Conservation (phyloP, 805 yeast species). For the Starmerella cellae region DNA sequence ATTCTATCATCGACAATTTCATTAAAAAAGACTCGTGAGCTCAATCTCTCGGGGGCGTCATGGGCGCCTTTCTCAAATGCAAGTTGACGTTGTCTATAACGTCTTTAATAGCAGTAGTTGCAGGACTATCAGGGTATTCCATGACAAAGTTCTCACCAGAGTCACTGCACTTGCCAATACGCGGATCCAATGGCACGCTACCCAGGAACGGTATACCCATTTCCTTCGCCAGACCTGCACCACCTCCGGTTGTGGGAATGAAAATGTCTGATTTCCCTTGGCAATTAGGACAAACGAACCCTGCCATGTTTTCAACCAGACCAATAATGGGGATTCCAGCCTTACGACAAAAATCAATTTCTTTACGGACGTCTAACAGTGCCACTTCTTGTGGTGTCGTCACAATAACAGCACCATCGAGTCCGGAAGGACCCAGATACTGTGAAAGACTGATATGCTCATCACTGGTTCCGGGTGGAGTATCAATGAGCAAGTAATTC, state of each 20-base stretch:
- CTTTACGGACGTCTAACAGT: slow-evolving; percentile 84
- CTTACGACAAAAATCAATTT: slow-evolving; percentile 84
- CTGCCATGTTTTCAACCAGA: slow-evolving; percentile 93
- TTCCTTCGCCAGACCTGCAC: slow-evolving; percentile 69
- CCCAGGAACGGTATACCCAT: slow-evolving; percentile 70
- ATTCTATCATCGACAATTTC: too few relatives aligned
- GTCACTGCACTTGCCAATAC: slow-evolving; percentile 84
- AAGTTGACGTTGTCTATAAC: slow-evolving; percentile 39
- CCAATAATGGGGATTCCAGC: slow-evolving; percentile 81
- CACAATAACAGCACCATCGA: slow-evolving; percentile 88
- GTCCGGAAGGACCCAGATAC: slow-evolving; percentile 75
- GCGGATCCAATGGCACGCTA: slow-evolving; percentile 87
- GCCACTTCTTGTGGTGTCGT: slow-evolving; percentile 99
- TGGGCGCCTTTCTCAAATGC: slow-evolving; percentile 10
- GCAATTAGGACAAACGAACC: slow-evolving; percentile 94
- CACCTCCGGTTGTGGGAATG: slow-evolving; percentile 96
- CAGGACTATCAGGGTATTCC: slow-evolving; percentile 80
- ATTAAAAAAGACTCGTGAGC: too few relatives aligned
- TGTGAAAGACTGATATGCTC: slow-evolving; percentile 87
- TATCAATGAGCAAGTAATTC: slow-evolving; percentile 81
- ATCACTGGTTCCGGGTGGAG: slow-evolving; percentile 98
- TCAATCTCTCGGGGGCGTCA: slow-evolving; percentile 15
- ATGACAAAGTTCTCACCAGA: slow-evolving; percentile 69
- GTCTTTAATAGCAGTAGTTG: slow-evolving; percentile 68
- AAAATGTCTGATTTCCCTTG: slow-evolving; percentile 81